Evolutionary conservation across 768 basidiomycete genomes (phyloP).

Genomic region (Tylopilus intermedius): DNA sequence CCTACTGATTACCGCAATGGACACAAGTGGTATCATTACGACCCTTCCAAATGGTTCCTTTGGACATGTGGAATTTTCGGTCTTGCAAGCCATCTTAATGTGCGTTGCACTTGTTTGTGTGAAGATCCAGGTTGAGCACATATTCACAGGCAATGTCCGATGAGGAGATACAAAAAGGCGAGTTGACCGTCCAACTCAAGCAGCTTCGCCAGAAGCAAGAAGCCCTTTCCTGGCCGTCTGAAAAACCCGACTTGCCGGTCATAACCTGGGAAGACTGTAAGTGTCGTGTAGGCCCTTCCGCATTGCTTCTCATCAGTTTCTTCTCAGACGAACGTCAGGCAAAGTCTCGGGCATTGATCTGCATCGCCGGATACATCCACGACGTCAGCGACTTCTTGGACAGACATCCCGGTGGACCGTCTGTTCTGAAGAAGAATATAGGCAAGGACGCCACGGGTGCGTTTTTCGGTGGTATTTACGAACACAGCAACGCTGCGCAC

Average conservation of each 20-base stretch:
- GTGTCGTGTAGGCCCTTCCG: conserved; percentile 8
- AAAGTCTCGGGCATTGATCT: conserved; percentile 71
- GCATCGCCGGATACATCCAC: conserved; percentile 87
- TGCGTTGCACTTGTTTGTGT: neutral
- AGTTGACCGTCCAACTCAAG: conserved; percentile 88
- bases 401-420: conserved; percentile 84
- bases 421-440: conserved; percentile 73
- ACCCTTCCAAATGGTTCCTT: conserved; percentile 87
- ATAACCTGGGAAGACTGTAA: conserved; percentile 79
- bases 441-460: conserved; percentile 87
- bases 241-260: conserved; percentile 72
- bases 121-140: neutral
- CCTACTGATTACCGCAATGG: conserved; percentile 94
- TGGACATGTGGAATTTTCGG: conserved; percentile 42
- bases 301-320: conserved; percentile 5
- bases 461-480: conserved; percentile 86
- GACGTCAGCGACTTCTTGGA: conserved; percentile 75
- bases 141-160: conserved; percentile 41
- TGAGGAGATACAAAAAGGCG: conserved; percentile 72
- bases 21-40: conserved; percentile 82
- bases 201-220: conserved; percentile 73
- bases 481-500: conserved; percentile 78
- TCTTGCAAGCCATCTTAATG: conserved; percentile 50
- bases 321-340: conserved; percentile 68
- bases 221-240: conserved; percentile 67